Percentiles rank a stretch among this genome's conserved stretches.
Conservation (phyloP, 2,329 filamentous ascomycete species). For the Chalaropsis thielavioides region DNA sequence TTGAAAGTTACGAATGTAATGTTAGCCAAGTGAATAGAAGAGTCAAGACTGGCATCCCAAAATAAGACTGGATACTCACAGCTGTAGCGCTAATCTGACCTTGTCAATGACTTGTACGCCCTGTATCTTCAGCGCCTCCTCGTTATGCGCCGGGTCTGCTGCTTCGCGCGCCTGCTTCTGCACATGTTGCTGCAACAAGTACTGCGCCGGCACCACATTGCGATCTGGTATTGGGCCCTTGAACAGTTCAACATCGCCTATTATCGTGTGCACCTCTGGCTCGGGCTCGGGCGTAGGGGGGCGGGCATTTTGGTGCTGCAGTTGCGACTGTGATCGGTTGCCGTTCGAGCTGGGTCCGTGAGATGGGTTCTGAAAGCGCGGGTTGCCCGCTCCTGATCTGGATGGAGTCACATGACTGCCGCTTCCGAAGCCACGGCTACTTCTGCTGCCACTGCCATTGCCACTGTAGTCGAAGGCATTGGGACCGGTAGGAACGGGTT, state of each 20-base stretch:
- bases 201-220: conserved; percentile 46
- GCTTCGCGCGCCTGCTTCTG: conserved; percentile 56
- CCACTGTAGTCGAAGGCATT: conserved; percentile 3
- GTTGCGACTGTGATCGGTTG: conserved; percentile 10
- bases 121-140: conserved; percentile 67
- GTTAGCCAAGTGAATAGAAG: conserved; percentile 6
- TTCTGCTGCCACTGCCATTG: conserved; percentile 2
- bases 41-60: not conserved
- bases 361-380: not conserved
- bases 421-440: conserved; percentile 3
- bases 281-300: conserved; percentile 8
- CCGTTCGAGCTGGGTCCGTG: not conserved
- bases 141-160: conserved; percentile 54
- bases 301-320: not conserved
- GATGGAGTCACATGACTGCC: not conserved
- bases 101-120: conserved; percentile 82
- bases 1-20: conserved; percentile 4
- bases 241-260: conserved; percentile 15
- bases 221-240: conserved; percentile 34
- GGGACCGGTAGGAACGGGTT: conserved; percentile 5
- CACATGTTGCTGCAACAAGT: conserved; percentile 68
- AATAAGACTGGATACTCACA: conserved; percentile 40
- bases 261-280: conserved; percentile 11
- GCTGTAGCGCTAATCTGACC: conserved; percentile 59
- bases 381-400: not conserved